Conservation (phyloP, 176 grass and related monocot genomes). For the Zea luxurians region DNA sequence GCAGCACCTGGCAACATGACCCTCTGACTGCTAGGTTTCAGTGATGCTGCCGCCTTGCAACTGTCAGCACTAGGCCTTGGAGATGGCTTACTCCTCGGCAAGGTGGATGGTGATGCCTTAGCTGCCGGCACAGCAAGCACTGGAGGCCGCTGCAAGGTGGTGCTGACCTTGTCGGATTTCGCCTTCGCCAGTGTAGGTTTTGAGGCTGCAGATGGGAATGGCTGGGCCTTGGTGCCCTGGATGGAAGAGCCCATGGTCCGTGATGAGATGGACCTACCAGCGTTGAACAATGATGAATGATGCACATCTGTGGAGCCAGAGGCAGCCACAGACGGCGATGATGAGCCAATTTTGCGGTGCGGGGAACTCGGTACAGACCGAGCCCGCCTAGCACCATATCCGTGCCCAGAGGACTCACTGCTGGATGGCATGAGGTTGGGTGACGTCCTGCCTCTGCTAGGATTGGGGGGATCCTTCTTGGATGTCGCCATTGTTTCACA, state of each 20-base stretch:
- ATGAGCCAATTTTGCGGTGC: constrained; percentile 38
- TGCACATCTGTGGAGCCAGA: constrained; percentile 3
- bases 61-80: constrained; percentile 25
- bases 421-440: constrained; percentile 39
- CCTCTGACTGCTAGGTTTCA: constrained; percentile 27
- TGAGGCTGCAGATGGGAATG: not conserved
- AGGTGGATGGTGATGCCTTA: constrained; percentile 27
- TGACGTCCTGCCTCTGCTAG: constrained; percentile 39
- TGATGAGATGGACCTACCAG: constrained; percentile 28
- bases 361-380: constrained; percentile 47
- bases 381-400: constrained; percentile 18
- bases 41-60: constrained; percentile 29
- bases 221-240: constrained; percentile 36
- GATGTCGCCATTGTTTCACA: constrained; percentile 46
- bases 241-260: constrained; percentile 30
- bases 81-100: constrained; percentile 44
- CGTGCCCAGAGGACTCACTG: constrained; percentile 35
- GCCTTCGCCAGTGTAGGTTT: constrained; percentile 35
- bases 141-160: constrained; percentile 12
- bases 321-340: not conserved
- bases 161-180: constrained; percentile 39
- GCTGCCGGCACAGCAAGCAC: not conserved
- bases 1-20: not conserved
- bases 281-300: constrained; percentile 8
- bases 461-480: constrained; percentile 39